Percentiles rank a stretch among this genome's conserved stretches.
These are phyloP conservation scores for Calonectria fujianensis DNA, from an alignment of 2,329 filamentous ascomycete species.

Conservation along the genomic window DNA sequence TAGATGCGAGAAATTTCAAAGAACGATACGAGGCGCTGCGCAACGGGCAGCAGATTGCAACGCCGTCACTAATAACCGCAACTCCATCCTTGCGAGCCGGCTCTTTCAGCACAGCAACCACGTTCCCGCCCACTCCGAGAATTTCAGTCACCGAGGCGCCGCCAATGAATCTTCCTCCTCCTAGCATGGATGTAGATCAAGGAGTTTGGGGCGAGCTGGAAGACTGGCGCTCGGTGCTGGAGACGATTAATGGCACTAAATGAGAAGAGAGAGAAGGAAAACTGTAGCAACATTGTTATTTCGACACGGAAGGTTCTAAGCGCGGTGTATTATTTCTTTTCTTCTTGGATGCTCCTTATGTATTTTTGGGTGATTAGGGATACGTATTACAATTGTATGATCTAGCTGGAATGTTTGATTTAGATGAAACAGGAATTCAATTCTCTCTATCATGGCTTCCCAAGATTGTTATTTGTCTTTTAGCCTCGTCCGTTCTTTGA, in stretches of 20 bases:
- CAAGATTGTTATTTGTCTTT: neutral
- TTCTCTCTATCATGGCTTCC: too few species aligned
- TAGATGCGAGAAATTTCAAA: slow-evolving; percentile 19
- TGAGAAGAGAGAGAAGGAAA: neutral
- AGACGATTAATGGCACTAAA: neutral
- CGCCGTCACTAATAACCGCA: neutral
- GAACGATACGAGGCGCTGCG: neutral
- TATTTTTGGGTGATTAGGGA: neutral
- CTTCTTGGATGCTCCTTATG: neutral
- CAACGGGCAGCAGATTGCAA: neutral
- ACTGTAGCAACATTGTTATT: slow-evolving; percentile 14
- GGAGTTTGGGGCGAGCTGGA: neutral
- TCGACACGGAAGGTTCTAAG: neutral
- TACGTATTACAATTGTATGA: neutral
- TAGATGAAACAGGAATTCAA: neutral
- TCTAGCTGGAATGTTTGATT: neutral
- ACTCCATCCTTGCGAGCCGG: neutral
- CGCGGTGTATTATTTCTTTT: neutral
- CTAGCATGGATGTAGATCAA: neutral
- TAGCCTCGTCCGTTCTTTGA: neutral
- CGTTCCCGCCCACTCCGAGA: neutral
- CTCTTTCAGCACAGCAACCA: slow-evolving; percentile 5
- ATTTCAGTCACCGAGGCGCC: neutral
- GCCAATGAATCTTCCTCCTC: neutral
- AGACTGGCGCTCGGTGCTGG: neutral